Conservation (phyloP, 805 yeast species). For the Candida schatavii region DNA sequence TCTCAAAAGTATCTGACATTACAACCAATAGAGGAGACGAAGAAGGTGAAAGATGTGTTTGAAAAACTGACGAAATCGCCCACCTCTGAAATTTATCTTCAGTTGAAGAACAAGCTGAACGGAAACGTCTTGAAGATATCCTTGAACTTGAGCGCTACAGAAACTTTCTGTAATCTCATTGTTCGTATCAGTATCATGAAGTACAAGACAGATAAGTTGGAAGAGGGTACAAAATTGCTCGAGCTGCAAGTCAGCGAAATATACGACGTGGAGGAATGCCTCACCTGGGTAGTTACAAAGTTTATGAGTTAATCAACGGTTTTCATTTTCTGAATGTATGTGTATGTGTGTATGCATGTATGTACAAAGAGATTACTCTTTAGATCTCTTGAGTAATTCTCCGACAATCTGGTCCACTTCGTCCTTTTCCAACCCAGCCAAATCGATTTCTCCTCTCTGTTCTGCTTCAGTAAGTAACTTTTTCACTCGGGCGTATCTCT, state of each 20-base stretch:
- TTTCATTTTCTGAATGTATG: background rate
- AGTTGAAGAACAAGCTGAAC: constrained; percentile 14
- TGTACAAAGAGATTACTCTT: too few relatives aligned
- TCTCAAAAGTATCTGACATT: constrained; percentile 3
- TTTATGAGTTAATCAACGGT: constrained; percentile 18
- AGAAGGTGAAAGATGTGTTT: constrained; percentile 28
- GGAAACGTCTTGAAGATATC: constrained; percentile 21
- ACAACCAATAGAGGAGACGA: constrained; percentile 7
- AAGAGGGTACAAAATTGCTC: constrained; percentile 37
- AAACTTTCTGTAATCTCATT: constrained; percentile 39
- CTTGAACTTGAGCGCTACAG: constrained; percentile 35
- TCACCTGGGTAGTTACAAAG: constrained; percentile 50
- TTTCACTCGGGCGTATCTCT: constrained; percentile 49
- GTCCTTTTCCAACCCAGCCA: background rate
- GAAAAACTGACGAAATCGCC: constrained; percentile 40
- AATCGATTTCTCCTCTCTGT: constrained; percentile 3
- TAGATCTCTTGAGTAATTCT: constrained; percentile 1
- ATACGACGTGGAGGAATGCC: constrained; percentile 52
- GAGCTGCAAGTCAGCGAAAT: constrained; percentile 49
- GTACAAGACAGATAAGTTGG: constrained; percentile 31
- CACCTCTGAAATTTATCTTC: constrained; percentile 24
- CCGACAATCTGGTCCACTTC: background rate
- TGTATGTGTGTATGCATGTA: too few relatives aligned
- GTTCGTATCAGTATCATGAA: constrained; percentile 34
- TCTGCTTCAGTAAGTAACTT: constrained; percentile 30